These are phyloP conservation scores for Nasturtium officinale DNA, from an alignment of 345 rosid genomes.

Conservation along the genomic window DNA sequence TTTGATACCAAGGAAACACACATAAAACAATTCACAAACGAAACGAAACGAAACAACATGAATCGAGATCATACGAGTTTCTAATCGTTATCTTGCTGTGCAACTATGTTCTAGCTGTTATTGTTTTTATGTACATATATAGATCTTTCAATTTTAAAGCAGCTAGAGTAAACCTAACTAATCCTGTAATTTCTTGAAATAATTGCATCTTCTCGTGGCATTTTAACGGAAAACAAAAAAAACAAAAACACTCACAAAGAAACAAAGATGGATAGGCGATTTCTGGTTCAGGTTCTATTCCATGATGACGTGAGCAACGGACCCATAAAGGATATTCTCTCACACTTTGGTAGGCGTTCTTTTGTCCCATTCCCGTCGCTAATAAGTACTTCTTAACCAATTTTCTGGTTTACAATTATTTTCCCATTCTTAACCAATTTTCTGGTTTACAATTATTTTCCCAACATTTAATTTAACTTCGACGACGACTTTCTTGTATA, in stretches of 20 bases:
- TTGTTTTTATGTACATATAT: neutral
- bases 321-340: conserved; percentile 32
- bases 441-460: neutral
- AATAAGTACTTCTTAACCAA: neutral
- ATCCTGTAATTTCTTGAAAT: conserved; percentile 1
- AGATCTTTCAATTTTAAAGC: neutral
- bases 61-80: neutral
- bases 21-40: neutral
- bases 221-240: neutral
- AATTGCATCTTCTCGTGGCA: conserved; percentile 31
- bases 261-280: conserved; percentile 38
- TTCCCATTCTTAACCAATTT: neutral
- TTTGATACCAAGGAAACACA: neutral
- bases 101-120: conserved; percentile 15
- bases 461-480: neutral
- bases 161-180: conserved; percentile 6
- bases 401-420: neutral
- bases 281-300: conserved; percentile 43
- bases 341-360: conserved; percentile 33
- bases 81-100: conserved; percentile 8
- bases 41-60: neutral
- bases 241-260: conserved; percentile 21
- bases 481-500: neutral
- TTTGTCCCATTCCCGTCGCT: conserved; percentile 18
- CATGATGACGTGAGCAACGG: conserved; percentile 22